These are phyloP conservation scores for Aspergillus ostianus DNA, from an alignment of 495 filamentous ascomycete species.

Conservation along the genomic window DNA sequence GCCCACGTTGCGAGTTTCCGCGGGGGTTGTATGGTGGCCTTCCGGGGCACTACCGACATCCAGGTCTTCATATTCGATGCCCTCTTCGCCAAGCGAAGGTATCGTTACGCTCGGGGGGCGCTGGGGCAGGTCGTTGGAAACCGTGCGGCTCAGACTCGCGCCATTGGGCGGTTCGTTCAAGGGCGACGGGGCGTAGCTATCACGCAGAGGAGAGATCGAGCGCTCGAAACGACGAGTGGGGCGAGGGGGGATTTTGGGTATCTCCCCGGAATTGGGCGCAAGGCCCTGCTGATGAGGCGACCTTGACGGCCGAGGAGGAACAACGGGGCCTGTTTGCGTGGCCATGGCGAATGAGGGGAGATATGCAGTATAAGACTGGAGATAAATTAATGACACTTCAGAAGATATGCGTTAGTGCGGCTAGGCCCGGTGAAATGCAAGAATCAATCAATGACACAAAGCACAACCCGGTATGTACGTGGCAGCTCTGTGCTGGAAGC, in stretches of 20 bases:
- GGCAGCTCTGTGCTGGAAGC: not conserved
- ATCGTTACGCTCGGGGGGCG: slow-evolving; percentile 77
- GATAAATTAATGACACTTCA: not conserved
- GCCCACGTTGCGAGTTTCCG: slow-evolving; percentile 74
- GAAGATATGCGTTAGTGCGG: not conserved
- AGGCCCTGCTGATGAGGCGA: slow-evolving; percentile 43
- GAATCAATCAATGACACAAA: not conserved
- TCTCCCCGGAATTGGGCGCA: slow-evolving; percentile 23
- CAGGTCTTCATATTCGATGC: slow-evolving; percentile 77
- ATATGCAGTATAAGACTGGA: not conserved
- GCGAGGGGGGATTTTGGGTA: slow-evolving; percentile 65
- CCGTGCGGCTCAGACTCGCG: slow-evolving; percentile 43
- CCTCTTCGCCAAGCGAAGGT: slow-evolving; percentile 85
- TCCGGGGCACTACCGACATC: slow-evolving; percentile 36
- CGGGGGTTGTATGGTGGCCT: slow-evolving; percentile 32
- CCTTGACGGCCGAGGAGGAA: slow-evolving; percentile 52
- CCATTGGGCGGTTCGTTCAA: slow-evolving; percentile 65
- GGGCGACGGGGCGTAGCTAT: slow-evolving; percentile 81
- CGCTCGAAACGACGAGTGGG: slow-evolving; percentile 70
- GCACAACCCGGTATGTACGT: not conserved
- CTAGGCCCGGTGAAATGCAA: not conserved
- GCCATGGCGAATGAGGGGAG: slow-evolving; percentile 35
- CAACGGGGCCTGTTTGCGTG: slow-evolving; percentile 41
- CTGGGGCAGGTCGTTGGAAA: slow-evolving; percentile 49
- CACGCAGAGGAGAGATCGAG: slow-evolving; percentile 72